These are phyloP conservation scores for Dactylellina cionopaga DNA, from an alignment of 2,329 filamentous ascomycete genomes.

Conservation along the genomic window DNA sequence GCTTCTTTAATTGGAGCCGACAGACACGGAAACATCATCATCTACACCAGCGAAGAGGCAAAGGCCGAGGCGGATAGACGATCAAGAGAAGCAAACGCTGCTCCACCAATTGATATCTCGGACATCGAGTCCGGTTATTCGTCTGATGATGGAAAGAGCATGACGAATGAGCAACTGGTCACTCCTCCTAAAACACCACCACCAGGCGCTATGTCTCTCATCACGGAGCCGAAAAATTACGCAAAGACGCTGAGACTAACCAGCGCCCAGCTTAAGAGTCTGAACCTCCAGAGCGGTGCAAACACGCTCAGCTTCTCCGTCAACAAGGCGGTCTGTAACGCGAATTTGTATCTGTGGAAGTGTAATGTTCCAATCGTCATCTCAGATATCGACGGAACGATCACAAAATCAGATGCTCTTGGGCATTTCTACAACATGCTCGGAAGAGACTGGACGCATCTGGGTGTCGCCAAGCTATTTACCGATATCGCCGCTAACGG, in stretches of 20 bases:
- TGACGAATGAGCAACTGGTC: constrained; percentile 73
- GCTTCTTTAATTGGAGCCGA: constrained; percentile 94
- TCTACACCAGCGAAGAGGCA: constrained; percentile 96
- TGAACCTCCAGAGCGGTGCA: constrained; percentile 82
- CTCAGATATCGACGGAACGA: constrained; percentile 97
- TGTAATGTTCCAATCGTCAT: constrained; percentile 94
- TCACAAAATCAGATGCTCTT: constrained; percentile 94
- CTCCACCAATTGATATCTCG: constrained; percentile 74
- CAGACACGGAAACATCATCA: constrained; percentile 97
- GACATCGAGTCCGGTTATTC: constrained; percentile 94
- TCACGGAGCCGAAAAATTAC: constrained; percentile 76
- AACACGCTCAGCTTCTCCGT: constrained; percentile 97
- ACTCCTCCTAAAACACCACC: constrained; percentile 52
- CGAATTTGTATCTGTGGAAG: constrained; percentile 93
- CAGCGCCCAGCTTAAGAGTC: constrained; percentile 89
- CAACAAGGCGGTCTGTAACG: constrained; percentile 89
- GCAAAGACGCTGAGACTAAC: constrained; percentile 95
- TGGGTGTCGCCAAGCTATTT: constrained; percentile 95
- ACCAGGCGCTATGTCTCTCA: constrained; percentile 8
- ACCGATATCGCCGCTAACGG: constrained; percentile 94
- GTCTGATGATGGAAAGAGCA: constrained; percentile 78
- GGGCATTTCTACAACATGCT: constrained; percentile 97
- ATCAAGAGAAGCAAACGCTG: constrained; percentile 56
- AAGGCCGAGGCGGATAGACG: constrained; percentile 70
- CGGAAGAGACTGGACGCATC: constrained; percentile 96